Evolutionary conservation across 441 rosid genomes (phyloP).

Genomic region (Kokia cookei): DNA sequence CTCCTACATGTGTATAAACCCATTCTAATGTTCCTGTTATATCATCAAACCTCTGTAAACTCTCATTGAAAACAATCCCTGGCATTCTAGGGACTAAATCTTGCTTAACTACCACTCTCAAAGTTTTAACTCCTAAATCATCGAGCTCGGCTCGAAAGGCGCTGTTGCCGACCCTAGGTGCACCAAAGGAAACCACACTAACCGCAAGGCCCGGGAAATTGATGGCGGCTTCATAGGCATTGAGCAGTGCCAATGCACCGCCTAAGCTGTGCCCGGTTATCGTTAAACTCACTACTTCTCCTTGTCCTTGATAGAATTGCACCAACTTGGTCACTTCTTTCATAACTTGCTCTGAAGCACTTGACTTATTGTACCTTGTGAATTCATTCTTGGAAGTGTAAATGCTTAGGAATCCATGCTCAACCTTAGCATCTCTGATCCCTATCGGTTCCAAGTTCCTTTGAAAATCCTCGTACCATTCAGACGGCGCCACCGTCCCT

Average conservation of each 20-base stretch:
- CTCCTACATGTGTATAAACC: slow-evolving; percentile 57
- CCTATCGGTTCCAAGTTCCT: slow-evolving; percentile 21
- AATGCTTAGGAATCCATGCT: slow-evolving; percentile 28
- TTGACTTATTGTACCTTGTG: slow-evolving; percentile 28
- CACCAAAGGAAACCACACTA: slow-evolving; percentile 31
- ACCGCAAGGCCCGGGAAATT: slow-evolving; percentile 15
- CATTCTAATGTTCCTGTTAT: slow-evolving; percentile 41
- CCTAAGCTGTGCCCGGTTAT: slow-evolving; percentile 60
- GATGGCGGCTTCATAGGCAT: slow-evolving; percentile 40
- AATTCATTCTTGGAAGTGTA: slow-evolving; percentile 22
- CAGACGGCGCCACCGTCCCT: slow-evolving; percentile 30
- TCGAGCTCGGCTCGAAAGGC: slow-evolving; percentile 40
- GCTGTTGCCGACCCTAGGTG: slow-evolving; percentile 54
- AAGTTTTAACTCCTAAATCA: slow-evolving; percentile 37
- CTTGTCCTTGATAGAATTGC: slow-evolving; percentile 26
- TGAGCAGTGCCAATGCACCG: slow-evolving; percentile 51
- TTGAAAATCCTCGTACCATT: slow-evolving; percentile 31
- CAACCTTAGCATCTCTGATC: slow-evolving; percentile 15
- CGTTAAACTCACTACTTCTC: slow-evolving; percentile 52
- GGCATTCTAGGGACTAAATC: slow-evolving; percentile 58
- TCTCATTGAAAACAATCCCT: slow-evolving; percentile 43
- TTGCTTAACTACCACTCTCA: slow-evolving; percentile 44
- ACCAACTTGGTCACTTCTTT: slow-evolving; percentile 22
- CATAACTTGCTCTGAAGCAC: slow-evolving; percentile 39
- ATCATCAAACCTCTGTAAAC: slow-evolving; percentile 33